phyloP scores from a whole-genome alignment of 148 eudicot genomes.

The Cornus suecica region DNA sequence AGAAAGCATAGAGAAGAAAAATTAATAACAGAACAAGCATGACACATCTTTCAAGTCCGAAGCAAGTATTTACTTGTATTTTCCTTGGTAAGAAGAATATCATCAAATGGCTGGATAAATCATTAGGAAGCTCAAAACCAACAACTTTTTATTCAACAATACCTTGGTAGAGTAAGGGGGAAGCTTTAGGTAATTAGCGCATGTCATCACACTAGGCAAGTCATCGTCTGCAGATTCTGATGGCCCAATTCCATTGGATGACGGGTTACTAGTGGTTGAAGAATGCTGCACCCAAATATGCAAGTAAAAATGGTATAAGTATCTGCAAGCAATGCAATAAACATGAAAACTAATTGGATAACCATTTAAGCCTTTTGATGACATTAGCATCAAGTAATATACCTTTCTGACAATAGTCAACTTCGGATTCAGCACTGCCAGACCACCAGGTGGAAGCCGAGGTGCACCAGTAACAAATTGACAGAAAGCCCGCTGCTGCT shows the following conservation, averaged over 20 bases:
- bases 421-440: conserved; percentile 84
- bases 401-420: conserved; percentile 98
- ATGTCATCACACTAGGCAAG: conserved; percentile 98
- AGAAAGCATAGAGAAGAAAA: conserved; percentile 12
- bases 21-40: not conserved
- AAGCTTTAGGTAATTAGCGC: conserved; percentile 96
- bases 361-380: not conserved
- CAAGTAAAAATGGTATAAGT: not conserved
- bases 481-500: conserved; percentile 93
- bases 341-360: not conserved
- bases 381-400: conserved; percentile 1
- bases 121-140: not conserved
- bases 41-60: not conserved
- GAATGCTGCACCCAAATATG: conserved; percentile 52
- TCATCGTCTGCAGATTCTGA: conserved; percentile 82
- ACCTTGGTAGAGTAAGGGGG: conserved; percentile 97
- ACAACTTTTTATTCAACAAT: not conserved
- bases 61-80: not conserved
- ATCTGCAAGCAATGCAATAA: not conserved
- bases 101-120: not conserved
- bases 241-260: conserved; percentile 45
- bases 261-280: conserved; percentile 39
- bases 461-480: conserved; percentile 98
- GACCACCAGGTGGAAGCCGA: conserved; percentile 92
- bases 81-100: not conserved